These are phyloP conservation scores for Graphilbum fragrans DNA, from an alignment of 2,329 filamentous ascomycete genomes.

Conservation along the genomic window DNA sequence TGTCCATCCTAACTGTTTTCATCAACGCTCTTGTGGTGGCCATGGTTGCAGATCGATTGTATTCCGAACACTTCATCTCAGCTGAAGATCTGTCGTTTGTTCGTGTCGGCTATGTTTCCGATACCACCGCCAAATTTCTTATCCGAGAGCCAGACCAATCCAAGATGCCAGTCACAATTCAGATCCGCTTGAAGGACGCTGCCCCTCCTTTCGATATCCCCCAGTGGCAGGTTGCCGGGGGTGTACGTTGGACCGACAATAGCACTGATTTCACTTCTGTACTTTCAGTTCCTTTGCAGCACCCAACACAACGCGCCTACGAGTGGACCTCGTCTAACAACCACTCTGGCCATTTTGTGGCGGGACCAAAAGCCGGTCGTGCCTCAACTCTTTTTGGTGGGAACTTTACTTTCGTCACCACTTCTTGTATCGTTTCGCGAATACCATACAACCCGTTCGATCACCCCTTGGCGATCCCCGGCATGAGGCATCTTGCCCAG, in stretches of 20 bases:
- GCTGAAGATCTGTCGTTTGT: slow-evolving; percentile 72
- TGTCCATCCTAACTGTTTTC: slow-evolving; percentile 55
- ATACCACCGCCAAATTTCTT: slow-evolving; percentile 65
- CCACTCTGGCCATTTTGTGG: slow-evolving; percentile 68
- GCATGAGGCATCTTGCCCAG: slow-evolving; percentile 64
- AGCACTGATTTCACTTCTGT: slow-evolving; percentile 73
- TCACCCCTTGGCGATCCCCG: slow-evolving; percentile 71
- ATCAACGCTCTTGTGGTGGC: slow-evolving; percentile 60
- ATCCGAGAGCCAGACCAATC: slow-evolving; percentile 70
- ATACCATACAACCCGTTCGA: slow-evolving; percentile 82
- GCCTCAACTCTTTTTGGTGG: slow-evolving; percentile 48
- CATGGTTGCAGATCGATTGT: slow-evolving; percentile 67
- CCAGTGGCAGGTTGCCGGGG: slow-evolving; percentile 55
- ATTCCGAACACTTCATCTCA: slow-evolving; percentile 60
- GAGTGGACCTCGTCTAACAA: slow-evolving; percentile 82
- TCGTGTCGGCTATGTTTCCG: slow-evolving; percentile 76
- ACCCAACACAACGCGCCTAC: slow-evolving; percentile 62
- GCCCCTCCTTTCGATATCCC: slow-evolving; percentile 40
- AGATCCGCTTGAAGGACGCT: slow-evolving; percentile 45
- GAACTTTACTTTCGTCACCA: slow-evolving; percentile 81
- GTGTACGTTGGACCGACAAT: slow-evolving; percentile 53
- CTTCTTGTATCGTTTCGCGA: slow-evolving; percentile 82
- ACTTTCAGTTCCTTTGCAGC: slow-evolving; percentile 49
- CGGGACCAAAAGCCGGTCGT: slow-evolving; percentile 59
- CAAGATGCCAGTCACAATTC: slow-evolving; percentile 64